A percentile compares a stretch with the other conserved stretches of the same genome.
phyloP scores from a whole-genome alignment of 495 filamentous ascomycete genomes.

The Aspergillus bridgeri region DNA sequence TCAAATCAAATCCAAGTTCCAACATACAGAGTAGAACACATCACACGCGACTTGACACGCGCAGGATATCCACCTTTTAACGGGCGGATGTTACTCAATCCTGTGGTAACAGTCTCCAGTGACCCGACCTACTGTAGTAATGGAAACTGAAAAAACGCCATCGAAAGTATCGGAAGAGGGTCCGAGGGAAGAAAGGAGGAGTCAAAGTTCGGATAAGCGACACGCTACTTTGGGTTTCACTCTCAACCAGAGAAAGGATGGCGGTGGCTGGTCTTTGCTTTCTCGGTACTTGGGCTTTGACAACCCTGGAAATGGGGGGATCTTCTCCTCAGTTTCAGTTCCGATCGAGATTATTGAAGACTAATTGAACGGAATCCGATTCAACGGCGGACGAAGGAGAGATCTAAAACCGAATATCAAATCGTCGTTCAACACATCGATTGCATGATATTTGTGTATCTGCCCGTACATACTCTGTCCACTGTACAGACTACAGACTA shows the following conservation, averaged over 20 bases:
- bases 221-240: too few species aligned
- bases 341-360: neutral
- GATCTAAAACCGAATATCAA: neutral
- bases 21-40: slow-evolving; percentile 20
- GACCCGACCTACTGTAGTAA: slow-evolving; percentile 2
- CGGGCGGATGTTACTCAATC: neutral
- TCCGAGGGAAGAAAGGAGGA: neutral
- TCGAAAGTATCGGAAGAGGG: neutral
- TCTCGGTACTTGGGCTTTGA: neutral
- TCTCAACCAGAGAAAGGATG: neutral
- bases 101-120: too few species aligned
- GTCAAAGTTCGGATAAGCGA: neutral
- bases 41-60: slow-evolving; percentile 17
- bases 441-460: neutral
- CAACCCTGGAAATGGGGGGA: neutral
- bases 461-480: too few species aligned
- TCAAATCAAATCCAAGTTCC: too few species aligned
- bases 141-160: neutral
- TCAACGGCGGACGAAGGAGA: neutral
- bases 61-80: neutral
- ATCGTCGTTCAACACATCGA: neutral
- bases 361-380: neutral
- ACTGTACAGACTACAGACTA: too few species aligned
- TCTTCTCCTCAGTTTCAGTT: neutral
- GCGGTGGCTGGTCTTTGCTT: neutral